Percentiles rank a stretch among this genome's conserved stretches.
phyloP scores from a whole-genome alignment of 225 moss, liverwort and hornwort genomes.

The Asterella californica region DNA sequence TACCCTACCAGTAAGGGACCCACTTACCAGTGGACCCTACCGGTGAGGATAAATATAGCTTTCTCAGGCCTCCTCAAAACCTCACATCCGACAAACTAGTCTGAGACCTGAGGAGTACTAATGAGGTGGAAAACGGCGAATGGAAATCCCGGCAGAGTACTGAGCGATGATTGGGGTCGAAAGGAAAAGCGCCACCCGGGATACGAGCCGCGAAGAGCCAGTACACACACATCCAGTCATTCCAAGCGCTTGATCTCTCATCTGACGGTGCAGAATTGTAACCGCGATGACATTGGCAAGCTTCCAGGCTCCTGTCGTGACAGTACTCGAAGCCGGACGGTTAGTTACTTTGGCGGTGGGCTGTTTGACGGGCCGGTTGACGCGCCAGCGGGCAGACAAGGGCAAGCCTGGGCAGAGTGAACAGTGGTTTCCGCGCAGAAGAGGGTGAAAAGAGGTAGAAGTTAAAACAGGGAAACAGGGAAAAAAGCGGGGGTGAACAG shows the following conservation, averaged over 20 bases:
- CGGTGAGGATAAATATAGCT: conserved; percentile 7
- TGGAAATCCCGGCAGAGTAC: conserved; percentile 10
- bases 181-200: conserved; percentile 4
- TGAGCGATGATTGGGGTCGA: conserved; percentile 4
- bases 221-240: neutral
- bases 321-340: neutral
- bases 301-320: neutral
- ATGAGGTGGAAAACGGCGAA: conserved; percentile 17
- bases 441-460: neutral
- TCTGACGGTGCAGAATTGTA: neutral
- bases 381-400: neutral
- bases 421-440: neutral
- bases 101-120: neutral
- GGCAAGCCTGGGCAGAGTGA: neutral
- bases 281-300: neutral
- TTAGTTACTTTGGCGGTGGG: conserved; percentile 6
- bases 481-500: neutral
- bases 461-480: neutral
- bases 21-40: neutral
- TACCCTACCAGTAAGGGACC: neutral
- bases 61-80: neutral
- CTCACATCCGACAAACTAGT: neutral
- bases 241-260: neutral
- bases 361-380: conserved; percentile 5
- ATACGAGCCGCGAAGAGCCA: conserved; percentile 1